Conservation (phyloP, 192 early-diverging fungal genomes). For the Podila minutissima region DNA sequence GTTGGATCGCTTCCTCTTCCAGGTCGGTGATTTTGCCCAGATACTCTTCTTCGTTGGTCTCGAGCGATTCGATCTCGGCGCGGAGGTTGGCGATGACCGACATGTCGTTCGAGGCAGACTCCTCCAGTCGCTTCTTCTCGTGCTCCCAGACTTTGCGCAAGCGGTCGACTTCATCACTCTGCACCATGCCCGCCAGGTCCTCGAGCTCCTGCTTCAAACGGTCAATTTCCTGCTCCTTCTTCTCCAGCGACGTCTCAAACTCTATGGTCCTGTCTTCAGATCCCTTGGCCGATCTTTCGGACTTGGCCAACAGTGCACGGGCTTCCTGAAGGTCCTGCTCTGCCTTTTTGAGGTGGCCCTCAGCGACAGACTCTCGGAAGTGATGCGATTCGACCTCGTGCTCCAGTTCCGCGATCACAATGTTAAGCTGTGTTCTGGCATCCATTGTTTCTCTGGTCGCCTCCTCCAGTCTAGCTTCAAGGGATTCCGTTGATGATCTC, state of each 20-base stretch:
- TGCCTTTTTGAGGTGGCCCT: slow-evolving; percentile 14
- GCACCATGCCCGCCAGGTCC: slow-evolving; percentile 54
- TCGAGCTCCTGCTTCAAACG: slow-evolving; percentile 57
- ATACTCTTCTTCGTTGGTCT: slow-evolving; percentile 25
- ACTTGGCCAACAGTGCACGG: slow-evolving; percentile 32
- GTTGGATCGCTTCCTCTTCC: slow-evolving; percentile 1
- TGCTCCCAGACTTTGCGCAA: slow-evolving; percentile 61
- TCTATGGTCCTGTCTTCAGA: slow-evolving; percentile 32
- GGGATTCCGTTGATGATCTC: slow-evolving; percentile 36
- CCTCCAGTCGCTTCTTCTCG: slow-evolving; percentile 58
- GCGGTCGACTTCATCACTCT: slow-evolving; percentile 60
- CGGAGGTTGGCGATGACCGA: slow-evolving; percentile 18
- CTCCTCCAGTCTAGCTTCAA: slow-evolving; percentile 43
- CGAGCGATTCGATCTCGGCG: slow-evolving; percentile 18
- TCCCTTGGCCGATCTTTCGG: slow-evolving; percentile 18
- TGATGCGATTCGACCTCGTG: slow-evolving; percentile 45
- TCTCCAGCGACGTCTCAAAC: slow-evolving; percentile 27
- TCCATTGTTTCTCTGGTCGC: slow-evolving; percentile 40
- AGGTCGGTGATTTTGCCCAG: slow-evolving; percentile 16
- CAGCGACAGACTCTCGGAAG: slow-evolving; percentile 27
- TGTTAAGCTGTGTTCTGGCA: slow-evolving; percentile 50
- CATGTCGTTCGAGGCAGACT: slow-evolving; percentile 20
- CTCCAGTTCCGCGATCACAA: slow-evolving; percentile 27
- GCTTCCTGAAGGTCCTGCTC: slow-evolving; percentile 47
- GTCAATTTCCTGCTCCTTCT: slow-evolving; percentile 50